These are phyloP conservation scores for Coffea canephora DNA, from an alignment of 257 asterid species.

Conservation along the genomic window DNA sequence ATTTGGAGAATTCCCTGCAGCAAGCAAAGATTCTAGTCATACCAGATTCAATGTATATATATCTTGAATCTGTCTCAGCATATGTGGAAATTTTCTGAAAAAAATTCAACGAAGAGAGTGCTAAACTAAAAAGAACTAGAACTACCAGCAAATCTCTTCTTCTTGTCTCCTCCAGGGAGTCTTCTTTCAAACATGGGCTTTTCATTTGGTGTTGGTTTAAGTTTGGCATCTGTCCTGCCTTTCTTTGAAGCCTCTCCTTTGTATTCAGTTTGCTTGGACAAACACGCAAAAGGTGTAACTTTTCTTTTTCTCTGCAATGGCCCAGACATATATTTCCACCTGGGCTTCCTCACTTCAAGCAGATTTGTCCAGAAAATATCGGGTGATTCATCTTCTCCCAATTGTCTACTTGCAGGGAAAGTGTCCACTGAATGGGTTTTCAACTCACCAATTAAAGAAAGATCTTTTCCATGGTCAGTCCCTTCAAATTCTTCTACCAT, in stretches of 20 bases:
- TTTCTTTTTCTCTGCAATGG: conserved; percentile 34
- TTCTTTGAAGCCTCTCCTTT: conserved; percentile 21
- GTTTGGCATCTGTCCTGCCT: conserved; percentile 23
- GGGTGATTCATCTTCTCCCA: conserved; percentile 33
- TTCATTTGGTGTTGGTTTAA: neutral
- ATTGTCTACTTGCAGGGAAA: conserved; percentile 28
- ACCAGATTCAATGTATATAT: neutral
- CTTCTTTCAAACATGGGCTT: conserved; percentile 15
- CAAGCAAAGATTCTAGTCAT: conserved; percentile 1
- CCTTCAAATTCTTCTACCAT: conserved; percentile 39
- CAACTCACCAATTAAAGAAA: conserved; percentile 48
- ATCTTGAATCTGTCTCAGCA: neutral
- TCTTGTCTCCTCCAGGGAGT: conserved; percentile 10
- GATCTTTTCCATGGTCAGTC: conserved; percentile 25
- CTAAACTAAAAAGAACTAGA: conserved; percentile 2
- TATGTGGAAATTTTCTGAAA: neutral
- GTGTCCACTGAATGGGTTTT: conserved; percentile 29
- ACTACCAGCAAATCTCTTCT: conserved; percentile 25
- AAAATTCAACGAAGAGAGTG: neutral
- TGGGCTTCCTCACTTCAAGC: conserved; percentile 42
- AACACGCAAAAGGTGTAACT: conserved; percentile 13
- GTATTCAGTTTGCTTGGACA: conserved; percentile 13
- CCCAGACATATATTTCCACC: conserved; percentile 40
- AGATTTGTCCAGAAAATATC: conserved; percentile 49
- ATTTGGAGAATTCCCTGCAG: conserved; percentile 15